A percentile compares a stretch with the other conserved stretches of the same genome.
Evolutionary conservation across 805 yeast species (phyloP).

Genomic region (Cyberlindnera xylosilytica): DNA sequence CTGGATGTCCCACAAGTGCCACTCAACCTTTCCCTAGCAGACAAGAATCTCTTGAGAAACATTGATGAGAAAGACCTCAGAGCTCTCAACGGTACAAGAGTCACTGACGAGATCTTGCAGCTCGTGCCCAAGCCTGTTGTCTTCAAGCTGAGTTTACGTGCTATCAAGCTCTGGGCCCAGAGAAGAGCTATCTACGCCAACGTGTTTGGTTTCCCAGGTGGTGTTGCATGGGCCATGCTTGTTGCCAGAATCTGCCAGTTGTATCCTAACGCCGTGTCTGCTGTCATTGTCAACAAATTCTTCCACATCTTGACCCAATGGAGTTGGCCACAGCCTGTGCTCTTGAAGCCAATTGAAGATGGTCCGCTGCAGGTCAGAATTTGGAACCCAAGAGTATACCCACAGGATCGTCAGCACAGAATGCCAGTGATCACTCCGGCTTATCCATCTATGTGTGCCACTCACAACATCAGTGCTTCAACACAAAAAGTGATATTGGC

Average conservation of each 20-base stretch:
- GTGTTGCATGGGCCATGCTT: slow-evolving; percentile 99
- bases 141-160: slow-evolving; percentile 87
- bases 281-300: slow-evolving; percentile 86
- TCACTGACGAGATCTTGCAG: slow-evolving; percentile 87
- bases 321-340: slow-evolving; percentile 99
- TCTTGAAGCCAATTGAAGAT: slow-evolving; percentile 89
- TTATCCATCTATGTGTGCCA: slow-evolving; percentile 98
- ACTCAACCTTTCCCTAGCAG: slow-evolving; percentile 64
- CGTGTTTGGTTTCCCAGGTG: slow-evolving; percentile 97
- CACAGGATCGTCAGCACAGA: slow-evolving; percentile 82
- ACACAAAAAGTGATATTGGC: slow-evolving; percentile 76
- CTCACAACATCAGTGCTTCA: slow-evolving; percentile 89
- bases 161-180: slow-evolving; percentile 96
- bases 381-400: slow-evolving; percentile 93
- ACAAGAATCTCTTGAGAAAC: slow-evolving; percentile 81
- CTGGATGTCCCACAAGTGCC: slow-evolving; percentile 86
- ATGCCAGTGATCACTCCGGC: slow-evolving; percentile 99
- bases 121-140: slow-evolving; percentile 91
- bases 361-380: slow-evolving; percentile 95
- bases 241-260: slow-evolving; percentile 97
- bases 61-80: slow-evolving; percentile 89
- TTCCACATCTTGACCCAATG: slow-evolving; percentile 83
- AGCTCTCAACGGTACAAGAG: slow-evolving; percentile 93
- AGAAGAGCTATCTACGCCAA: slow-evolving; percentile 92
- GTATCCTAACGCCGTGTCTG: slow-evolving; percentile 93